A percentile compares a stretch with the other conserved stretches of the same genome.
phyloP scores from a whole-genome alignment of 352 stramenopile genomes.

The Elongisporangium prolatum region DNA sequence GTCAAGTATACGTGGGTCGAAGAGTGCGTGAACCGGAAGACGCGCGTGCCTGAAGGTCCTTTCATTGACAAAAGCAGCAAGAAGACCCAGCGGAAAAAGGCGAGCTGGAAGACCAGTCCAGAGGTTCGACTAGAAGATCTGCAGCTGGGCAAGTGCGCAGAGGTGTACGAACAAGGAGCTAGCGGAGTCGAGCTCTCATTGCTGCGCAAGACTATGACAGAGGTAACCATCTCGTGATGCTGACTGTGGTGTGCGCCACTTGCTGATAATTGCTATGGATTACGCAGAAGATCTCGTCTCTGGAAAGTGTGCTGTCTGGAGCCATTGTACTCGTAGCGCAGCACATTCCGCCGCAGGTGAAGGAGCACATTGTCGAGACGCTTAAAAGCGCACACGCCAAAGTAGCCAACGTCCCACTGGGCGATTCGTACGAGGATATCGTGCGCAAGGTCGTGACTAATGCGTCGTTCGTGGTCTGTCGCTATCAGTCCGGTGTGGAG shows the following conservation, averaged over 20 bases:
- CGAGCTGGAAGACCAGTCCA: conserved; percentile 45
- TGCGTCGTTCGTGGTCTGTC: conserved; percentile 78
- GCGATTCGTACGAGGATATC: conserved; percentile 70
- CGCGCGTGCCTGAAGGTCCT: conserved; percentile 40
- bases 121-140: conserved; percentile 49
- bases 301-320: conserved; percentile 47
- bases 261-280: no score
- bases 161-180: conserved; percentile 39
- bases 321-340: conserved; percentile 71
- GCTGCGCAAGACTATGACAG: conserved; percentile 35
- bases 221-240: conserved; percentile 17
- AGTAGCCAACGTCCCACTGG: conserved; percentile 71
- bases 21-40: conserved; percentile 60
- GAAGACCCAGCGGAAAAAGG: conserved; percentile 10
- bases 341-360: conserved; percentile 62
- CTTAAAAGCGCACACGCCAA: conserved; percentile 71
- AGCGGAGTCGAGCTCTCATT: conserved; percentile 40
- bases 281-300: conserved; percentile 36
- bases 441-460: conserved; percentile 75
- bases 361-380: conserved; percentile 56
- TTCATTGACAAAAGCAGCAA: conserved; percentile 26
- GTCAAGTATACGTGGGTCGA: conserved; percentile 83
- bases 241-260: no score
- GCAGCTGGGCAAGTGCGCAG: conserved; percentile 28
- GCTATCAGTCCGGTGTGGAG: conserved; percentile 73